Evolutionary conservation across 1,284 basidiomycete species (phyloP), one percentile per base, ranked within the genome.

Genomic region (Apiotrichum akiyoshidainum): DNA sequence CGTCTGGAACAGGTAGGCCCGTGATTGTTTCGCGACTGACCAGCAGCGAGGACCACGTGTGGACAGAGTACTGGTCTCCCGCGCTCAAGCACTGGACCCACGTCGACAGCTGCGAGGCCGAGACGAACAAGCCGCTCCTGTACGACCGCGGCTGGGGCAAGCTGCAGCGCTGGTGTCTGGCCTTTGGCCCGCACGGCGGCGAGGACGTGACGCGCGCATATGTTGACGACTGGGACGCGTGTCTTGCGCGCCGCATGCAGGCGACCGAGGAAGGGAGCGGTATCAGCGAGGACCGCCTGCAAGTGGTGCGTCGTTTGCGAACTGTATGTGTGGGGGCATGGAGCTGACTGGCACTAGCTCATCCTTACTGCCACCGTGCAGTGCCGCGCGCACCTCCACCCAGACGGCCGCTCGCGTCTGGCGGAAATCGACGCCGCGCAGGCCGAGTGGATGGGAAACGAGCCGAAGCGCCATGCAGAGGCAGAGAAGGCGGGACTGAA

Each of bases 111-210:
- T 72, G 73, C 66, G 81, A 82, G 66, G 78, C 73, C 19, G 73
- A 75, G 2, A 70, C 71, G 16, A 72, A 75, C 65, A 75, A 78
- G 57, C 78, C 79, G 2, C 58, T 79, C 12, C 64, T 81, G 35
- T 82, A 82, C 65, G 78, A 75, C 40, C 64, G 70, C 21, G 80
- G 80, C 0, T 82, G 81, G 81, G 79, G 78, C 3, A 81, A 81
- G 72, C 74, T 75, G 62, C 79, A 80, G 71, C 77, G 76, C 22
- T 81, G 78, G 65, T 74, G 77, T 63, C 49, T 81, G 26, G 80
- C 80, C 6, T 78, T 79, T 53, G 77, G 78, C 0, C 64, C 60
- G 6, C 65, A 68, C 19, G 81, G 81, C 4, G 77, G 74, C 1
- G 70, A 74, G 55, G 80, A 82, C 60, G 80, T 81, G 13, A 79